Base-by-base conservation (phyloP, 163 green algal species). In the Chlorella variabilis region DNA sequence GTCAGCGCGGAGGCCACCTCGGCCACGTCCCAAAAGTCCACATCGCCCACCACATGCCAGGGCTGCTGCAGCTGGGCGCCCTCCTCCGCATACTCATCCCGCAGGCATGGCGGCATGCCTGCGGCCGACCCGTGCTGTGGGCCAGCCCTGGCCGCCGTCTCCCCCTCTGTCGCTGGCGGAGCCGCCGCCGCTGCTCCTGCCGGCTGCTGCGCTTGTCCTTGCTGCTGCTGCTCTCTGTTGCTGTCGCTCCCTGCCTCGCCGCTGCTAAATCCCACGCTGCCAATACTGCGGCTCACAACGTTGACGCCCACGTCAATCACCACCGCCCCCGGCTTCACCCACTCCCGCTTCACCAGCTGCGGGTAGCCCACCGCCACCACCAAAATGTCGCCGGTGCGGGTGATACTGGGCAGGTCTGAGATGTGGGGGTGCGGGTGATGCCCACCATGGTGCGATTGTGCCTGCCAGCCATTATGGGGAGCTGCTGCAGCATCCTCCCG, bases 251-350 rank as follows among this genome's bases (percentile, higher is more conserved):
- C 11, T 54, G 11, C 59, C 45, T 23, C 11, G 45, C 45, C 11
- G 45, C 45, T 54, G 45, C 45, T 54, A n/a, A n/a, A n/a, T 54
- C 45, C 39, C 4, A 36, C 21, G 70, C 62, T 36, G 49, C 31
- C 48, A 21, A 56, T 61, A 23, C 61, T 23, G 33, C 58, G 74
- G 31, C 93, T 90, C 21, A 97, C 93, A 15, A 94, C 92, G 78
- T 99, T 99, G 84, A 97, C 98, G 34, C 96, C 96, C 20, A 99
- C 95, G 74, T 99, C 96, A 31, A 99, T 92, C 11, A 99, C 93
- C 11, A 93, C 93, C 3, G 93, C 94, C 0, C 96, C 96, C 8
- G 90, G 90, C 87, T 99, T 99, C 77, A 99, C 89, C 96, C 96
- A 99, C 76, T 95, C 90, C 4, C 77, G 84, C 63, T 62, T 75